Evolutionary conservation across 495 filamentous ascomycete species (phyloP).

Genomic region (Hypoxylon fuscum): DNA sequence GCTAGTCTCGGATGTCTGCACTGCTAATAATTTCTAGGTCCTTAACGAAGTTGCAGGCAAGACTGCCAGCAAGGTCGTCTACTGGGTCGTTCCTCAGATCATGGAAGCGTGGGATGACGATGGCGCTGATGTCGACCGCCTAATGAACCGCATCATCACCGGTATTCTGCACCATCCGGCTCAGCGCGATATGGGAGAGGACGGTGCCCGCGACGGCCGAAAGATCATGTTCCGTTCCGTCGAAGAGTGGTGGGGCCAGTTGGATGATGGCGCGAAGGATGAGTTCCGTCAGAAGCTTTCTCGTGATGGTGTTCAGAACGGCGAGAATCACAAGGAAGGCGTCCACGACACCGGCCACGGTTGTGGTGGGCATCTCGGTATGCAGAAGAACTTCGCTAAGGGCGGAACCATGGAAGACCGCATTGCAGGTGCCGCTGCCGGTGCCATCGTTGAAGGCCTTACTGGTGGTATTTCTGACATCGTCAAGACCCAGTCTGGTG

Average conservation of each 20-base stretch:
- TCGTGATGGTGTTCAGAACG: constrained; percentile 76
- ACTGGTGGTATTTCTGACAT: constrained; percentile 52
- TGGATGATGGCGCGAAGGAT: constrained; percentile 66
- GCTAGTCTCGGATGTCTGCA: not conserved
- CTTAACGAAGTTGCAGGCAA: constrained; percentile 90
- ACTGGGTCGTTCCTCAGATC: constrained; percentile 85
- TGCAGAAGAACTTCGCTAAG: constrained; percentile 54
- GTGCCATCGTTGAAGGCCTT: constrained; percentile 57
- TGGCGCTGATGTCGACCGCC: constrained; percentile 68
- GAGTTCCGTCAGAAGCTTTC: constrained; percentile 75
- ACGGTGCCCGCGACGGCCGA: constrained; percentile 78
- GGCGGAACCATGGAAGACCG: constrained; percentile 53
- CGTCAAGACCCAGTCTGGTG: constrained; percentile 41
- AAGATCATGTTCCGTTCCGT: constrained; percentile 79
- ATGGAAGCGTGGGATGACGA: constrained; percentile 89
- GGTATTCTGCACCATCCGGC: constrained; percentile 91
- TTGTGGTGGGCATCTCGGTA: constrained; percentile 68
- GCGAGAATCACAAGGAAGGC: constrained; percentile 84
- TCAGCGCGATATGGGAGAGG: constrained; percentile 71
- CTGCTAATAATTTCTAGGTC: constrained; percentile 57
- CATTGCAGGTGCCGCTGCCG: constrained; percentile 55
- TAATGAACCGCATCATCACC: constrained; percentile 75
- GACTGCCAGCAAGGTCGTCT: constrained; percentile 76
- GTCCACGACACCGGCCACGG: constrained; percentile 87
- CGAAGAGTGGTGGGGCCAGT: constrained; percentile 78